Percentiles rank a stretch among this genome's conserved stretches.
Evolutionary conservation across 768 basidiomycete species (phyloP).

Genomic region (Rhizopogon vesiculosus): DNA sequence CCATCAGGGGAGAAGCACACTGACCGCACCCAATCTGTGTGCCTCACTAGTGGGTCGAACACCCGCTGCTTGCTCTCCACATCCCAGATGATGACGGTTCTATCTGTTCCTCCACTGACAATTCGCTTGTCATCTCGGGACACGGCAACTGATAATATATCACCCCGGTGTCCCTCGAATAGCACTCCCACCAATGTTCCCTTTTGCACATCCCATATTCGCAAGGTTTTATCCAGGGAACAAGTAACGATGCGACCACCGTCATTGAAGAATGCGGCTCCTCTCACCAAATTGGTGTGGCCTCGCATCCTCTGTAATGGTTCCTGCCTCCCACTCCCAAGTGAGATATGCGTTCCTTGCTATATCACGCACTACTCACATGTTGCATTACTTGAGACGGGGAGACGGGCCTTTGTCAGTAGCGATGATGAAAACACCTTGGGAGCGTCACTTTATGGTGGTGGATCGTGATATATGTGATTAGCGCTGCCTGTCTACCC

Average conservation of each 20-base stretch:
- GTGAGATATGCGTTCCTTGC: no score
- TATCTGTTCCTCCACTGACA: slow-evolving; percentile 21
- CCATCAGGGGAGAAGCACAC: slow-evolving; percentile 1
- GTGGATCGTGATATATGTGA: no score
- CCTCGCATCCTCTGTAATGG: background rate
- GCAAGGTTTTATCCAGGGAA: slow-evolving; percentile 12
- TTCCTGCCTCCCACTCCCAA: no score
- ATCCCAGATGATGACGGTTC: slow-evolving; percentile 21
- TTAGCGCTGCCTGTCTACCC: no score
- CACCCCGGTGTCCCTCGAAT: slow-evolving; percentile 17
- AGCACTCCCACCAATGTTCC: slow-evolving; percentile 11
- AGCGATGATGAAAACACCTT: no score
- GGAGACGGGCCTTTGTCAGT: no score
- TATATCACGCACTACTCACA: no score
- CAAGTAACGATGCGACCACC: slow-evolving; percentile 17
- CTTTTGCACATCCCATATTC: slow-evolving; percentile 21
- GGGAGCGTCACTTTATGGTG: no score
- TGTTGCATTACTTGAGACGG: no score
- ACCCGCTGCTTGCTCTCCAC: slow-evolving; percentile 13
- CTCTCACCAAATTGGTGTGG: slow-evolving; percentile 22
- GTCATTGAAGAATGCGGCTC: slow-evolving; percentile 24
- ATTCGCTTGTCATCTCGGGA: slow-evolving; percentile 19
- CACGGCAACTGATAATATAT: slow-evolving; percentile 22
- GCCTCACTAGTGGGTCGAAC: slow-evolving; percentile 21
- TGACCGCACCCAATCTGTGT: slow-evolving; percentile 18